Percentiles rank a stretch among this genome's conserved stretches.
Conservation (phyloP, 2,329 filamentous ascomycete genomes). For the Sclerotiophoma versabilis region DNA sequence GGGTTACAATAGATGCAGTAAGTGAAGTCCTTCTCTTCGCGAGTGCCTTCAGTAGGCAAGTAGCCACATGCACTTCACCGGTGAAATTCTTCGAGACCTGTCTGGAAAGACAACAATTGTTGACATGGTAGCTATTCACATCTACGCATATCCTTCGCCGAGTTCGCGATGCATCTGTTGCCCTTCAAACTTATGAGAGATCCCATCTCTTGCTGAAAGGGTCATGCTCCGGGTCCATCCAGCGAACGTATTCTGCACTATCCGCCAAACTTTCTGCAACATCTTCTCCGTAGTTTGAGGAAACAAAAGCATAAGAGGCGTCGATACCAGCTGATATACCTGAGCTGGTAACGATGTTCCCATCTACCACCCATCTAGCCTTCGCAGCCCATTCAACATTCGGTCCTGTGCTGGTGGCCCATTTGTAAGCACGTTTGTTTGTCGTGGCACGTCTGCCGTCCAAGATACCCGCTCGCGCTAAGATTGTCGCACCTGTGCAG, state of each 20-base stretch:
- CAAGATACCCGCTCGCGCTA: constrained; percentile 65
- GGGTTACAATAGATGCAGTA: neutral
- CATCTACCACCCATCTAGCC: constrained; percentile 65
- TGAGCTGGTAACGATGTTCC: constrained; percentile 69
- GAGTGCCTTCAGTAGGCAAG: neutral
- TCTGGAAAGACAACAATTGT: neutral
- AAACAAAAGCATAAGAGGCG: constrained; percentile 63
- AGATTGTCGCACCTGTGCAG: constrained; percentile 67
- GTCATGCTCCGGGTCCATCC: constrained; percentile 58
- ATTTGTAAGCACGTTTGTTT: constrained; percentile 65
- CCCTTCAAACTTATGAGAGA: neutral
- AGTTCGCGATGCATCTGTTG: too few species aligned
- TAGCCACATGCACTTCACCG: neutral
- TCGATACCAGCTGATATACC: constrained; percentile 71
- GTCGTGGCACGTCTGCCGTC: constrained; percentile 68
- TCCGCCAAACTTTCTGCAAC: constrained; percentile 57
- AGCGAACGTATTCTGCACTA: constrained; percentile 64
- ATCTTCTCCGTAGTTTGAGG: constrained; percentile 59
- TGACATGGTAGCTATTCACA: neutral
- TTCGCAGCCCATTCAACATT: constrained; percentile 64
- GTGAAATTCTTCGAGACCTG: neutral
- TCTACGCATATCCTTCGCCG: neutral
- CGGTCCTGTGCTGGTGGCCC: constrained; percentile 49
- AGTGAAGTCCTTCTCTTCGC: neutral
- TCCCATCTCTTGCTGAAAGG: constrained; percentile 58